Evolutionary conservation across 2,329 filamentous ascomycete genomes (phyloP), one percentile per base, ranked within the genome.

Genomic region (Xylariaceae sp.): DNA sequence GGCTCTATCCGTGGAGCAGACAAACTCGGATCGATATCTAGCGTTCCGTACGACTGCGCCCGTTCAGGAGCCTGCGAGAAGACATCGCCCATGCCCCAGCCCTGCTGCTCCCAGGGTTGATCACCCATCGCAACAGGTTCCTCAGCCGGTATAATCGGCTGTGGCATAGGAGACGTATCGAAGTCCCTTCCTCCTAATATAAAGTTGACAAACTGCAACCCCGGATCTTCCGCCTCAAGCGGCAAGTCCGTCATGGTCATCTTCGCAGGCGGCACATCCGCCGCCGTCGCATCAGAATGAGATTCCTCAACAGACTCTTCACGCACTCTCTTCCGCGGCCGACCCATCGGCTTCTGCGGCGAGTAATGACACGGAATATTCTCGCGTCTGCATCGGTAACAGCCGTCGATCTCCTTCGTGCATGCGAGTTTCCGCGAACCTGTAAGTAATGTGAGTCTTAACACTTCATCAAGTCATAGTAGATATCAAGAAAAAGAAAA

Each of bases 371-470:
- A 88, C 48, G 61, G 57, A 48, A 86, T 79, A 59, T 76, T 77
- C 65, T 88, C 85, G 58, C 77, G 77, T 57, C 74, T 76, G 68
- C 85, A 88, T 58, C 85, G 79, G 6, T 77, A 73, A 70, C 85
- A 88, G 58, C 84, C 83, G 55, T 80, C 77, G 1, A 76, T 70
- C 65, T 87, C 82, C 67, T 88, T 88, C 47, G 82, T 81, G 71
- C 85, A 88, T 51, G 84, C 84, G 51, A 88, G 79, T 69, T 88
- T 88, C 55, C 85, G 80, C 23, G 77, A 75, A 66, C 85, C 85
- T 88, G 54, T 61, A 45, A 42, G 48, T 59, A 17, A 54, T 56
- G 34, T 44, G 37, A 18, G 53, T 53, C 10, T 39, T 42, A 47
- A 13, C 17, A 9, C 5, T 53, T 8, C 6, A 18, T 18, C 30